A percentile compares a stretch with the other conserved stretches of the same genome.
These are phyloP conservation scores for Naganishia albida DNA, from an alignment of 1,284 basidiomycete genomes.

Conservation along the genomic window DNA sequence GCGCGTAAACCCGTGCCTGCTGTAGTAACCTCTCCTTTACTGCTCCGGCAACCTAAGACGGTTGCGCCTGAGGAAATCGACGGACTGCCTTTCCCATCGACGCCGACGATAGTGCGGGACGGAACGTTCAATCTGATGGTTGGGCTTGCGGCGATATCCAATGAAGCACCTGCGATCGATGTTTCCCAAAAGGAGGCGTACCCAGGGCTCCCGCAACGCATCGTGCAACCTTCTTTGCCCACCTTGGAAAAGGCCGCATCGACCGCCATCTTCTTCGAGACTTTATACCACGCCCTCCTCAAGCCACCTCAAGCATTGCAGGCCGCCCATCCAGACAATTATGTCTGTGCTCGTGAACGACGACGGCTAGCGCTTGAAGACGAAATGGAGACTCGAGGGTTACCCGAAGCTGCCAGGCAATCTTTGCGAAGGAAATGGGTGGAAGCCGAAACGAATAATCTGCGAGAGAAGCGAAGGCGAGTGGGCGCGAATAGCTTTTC, in stretches of 20 bases:
- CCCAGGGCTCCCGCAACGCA: neutral
- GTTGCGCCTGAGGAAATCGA: slow-evolving; percentile 31
- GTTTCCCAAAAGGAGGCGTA: neutral
- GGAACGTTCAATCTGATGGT: neutral
- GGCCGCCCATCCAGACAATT: slow-evolving; percentile 62
- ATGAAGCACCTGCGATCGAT: neutral
- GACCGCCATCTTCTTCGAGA: slow-evolving; percentile 93
- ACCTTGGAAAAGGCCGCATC: slow-evolving; percentile 93
- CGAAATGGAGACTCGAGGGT: slow-evolving; percentile 74
- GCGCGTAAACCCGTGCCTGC: slow-evolving; percentile 20
- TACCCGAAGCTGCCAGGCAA: slow-evolving; percentile 70
- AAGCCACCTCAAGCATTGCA: slow-evolving; percentile 40
- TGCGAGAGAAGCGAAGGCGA: slow-evolving; percentile 77
- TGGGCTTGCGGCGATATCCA: neutral
- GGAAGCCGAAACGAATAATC: slow-evolving; percentile 82
- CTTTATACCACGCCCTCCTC: slow-evolving; percentile 87
- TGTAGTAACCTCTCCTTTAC: neutral
- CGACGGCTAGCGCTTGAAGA: slow-evolving; percentile 80
- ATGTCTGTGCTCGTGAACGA: slow-evolving; percentile 72
- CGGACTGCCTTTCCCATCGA: slow-evolving; percentile 29
- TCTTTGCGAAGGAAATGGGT: slow-evolving; percentile 73
- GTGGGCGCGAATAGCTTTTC: slow-evolving; percentile 83
- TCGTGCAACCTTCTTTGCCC: slow-evolving; percentile 75
- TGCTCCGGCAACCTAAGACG: slow-evolving; percentile 6
- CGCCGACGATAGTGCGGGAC: slow-evolving; percentile 17